Evolutionary conservation across 177 flowering plant species (phyloP).

Genomic region (Vitis hybrid): DNA sequence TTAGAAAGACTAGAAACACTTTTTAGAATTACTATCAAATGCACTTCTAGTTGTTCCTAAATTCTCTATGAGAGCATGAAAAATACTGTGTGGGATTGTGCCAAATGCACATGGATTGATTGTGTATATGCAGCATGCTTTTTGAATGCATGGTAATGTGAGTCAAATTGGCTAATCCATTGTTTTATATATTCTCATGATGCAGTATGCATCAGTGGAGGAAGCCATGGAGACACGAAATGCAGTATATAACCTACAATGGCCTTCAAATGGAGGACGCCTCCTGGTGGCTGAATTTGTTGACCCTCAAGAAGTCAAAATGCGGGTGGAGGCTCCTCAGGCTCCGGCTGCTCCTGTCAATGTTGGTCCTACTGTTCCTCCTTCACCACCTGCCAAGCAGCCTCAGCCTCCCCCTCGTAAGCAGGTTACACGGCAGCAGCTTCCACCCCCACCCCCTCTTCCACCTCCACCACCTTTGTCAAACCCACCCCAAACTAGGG

Average conservation of each 20-base stretch:
- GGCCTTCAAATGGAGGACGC: constrained; percentile 95
- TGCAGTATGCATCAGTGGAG: constrained; percentile 86
- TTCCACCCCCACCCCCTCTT: constrained; percentile 41
- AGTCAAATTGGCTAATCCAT: no score
- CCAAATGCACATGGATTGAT: no score
- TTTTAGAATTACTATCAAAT: no score
- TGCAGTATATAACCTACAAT: constrained; percentile 85
- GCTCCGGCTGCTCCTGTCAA: constrained; percentile 36
- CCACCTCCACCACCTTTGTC: constrained; percentile 63
- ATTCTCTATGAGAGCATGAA: no score
- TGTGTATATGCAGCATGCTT: no score
- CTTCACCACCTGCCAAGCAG: constrained; percentile 23
- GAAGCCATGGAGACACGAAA: constrained; percentile 86
- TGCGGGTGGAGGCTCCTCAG: constrained; percentile 52
- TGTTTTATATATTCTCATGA: neutral
- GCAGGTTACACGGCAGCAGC: constrained; percentile 44
- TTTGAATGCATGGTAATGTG: no score
- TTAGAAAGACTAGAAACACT: no score
- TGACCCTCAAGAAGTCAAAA: constrained; percentile 79
- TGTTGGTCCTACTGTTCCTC: constrained; percentile 19
- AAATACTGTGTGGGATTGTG: no score
- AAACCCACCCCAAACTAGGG: constrained; percentile 44
- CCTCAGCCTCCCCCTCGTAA: constrained; percentile 47
- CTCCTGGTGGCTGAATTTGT: constrained; percentile 85
- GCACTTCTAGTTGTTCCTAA: no score